Conservation (phyloP, 768 basidiomycete genomes). For the Naganishia onofrii region DNA sequence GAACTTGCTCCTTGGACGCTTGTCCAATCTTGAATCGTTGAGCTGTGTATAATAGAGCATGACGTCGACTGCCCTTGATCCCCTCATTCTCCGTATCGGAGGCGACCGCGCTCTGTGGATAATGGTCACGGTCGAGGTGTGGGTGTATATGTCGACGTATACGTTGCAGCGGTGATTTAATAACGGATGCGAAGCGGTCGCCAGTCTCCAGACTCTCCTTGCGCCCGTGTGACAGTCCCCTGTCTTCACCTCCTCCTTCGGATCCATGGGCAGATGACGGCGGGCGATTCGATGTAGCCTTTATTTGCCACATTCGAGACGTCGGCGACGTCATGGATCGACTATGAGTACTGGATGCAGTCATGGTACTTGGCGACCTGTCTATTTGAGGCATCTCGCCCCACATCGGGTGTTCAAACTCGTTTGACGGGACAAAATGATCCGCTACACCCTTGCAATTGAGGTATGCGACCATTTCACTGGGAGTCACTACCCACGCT, state of each 20-base stretch:
- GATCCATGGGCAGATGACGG: neutral
- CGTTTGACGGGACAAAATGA: conserved; percentile 25
- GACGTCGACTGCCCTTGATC: neutral
- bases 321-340: conserved; percentile 1
- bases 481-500: conserved; percentile 29
- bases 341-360: conserved; percentile 12
- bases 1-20: conserved; percentile 7
- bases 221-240: neutral
- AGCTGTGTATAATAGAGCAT: conserved; percentile 5
- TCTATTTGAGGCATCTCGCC: conserved; percentile 13
- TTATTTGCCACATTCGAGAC: conserved; percentile 1
- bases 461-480: conserved; percentile 27
- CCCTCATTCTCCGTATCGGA: conserved; percentile 21
- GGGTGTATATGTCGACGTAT: conserved; percentile 19
- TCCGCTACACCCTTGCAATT: conserved; percentile 30
- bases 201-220: neutral
- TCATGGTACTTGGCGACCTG: conserved; percentile 20
- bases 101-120: neutral
- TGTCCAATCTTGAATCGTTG: conserved; percentile 6
- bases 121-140: neutral
- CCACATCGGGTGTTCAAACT: neutral
- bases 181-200: conserved; percentile 7
- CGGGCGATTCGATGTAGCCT: neutral
- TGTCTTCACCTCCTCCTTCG: neutral
- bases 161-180: conserved; percentile 8